Percentiles rank a stretch among this genome's conserved stretches.
These are phyloP conservation scores for Scheffersomyces stipitis DNA, from an alignment of 805 yeast species.

Conservation along the genomic window DNA sequence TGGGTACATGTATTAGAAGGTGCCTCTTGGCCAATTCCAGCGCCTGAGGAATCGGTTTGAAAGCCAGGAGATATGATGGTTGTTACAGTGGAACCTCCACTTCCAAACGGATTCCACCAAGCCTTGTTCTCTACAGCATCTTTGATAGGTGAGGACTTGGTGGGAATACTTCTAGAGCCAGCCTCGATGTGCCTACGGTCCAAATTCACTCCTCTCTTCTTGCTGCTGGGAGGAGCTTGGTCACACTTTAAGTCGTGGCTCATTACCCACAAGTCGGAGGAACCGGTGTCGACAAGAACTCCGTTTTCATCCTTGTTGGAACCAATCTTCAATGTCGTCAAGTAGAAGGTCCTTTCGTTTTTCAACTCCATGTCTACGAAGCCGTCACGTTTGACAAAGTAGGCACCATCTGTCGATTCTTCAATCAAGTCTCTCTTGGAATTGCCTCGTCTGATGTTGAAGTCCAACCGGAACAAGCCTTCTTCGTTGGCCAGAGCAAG, in stretches of 20 bases:
- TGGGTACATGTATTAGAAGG: constrained; percentile 38
- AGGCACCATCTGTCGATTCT: constrained; percentile 7
- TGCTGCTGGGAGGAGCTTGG: constrained; percentile 2
- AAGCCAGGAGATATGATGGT: constrained; percentile 4
- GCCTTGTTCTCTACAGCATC: neutral
- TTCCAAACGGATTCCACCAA: neutral
- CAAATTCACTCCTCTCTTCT: constrained; percentile 2
- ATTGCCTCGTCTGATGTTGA: constrained; percentile 19
- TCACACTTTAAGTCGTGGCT: constrained; percentile 26
- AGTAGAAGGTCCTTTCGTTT: constrained; percentile 30
- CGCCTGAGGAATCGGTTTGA: constrained; percentile 1
- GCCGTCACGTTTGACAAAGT: constrained; percentile 18
- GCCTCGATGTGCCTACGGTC: neutral
- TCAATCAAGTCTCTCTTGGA: constrained; percentile 4
- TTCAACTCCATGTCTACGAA: constrained; percentile 15
- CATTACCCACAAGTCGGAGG: constrained; percentile 45
- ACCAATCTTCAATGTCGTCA: constrained; percentile 30
- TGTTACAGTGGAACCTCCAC: neutral
- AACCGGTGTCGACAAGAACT: constrained; percentile 42
- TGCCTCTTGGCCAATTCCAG: constrained; percentile 4
- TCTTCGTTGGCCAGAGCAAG: neutral
- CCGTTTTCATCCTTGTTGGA: constrained; percentile 24
- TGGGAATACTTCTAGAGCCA: neutral
- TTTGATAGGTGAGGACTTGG: neutral
- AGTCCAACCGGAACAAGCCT: constrained; percentile 13